Evolutionary conservation across 768 basidiomycete species (phyloP).

Genomic region (Pleurotus djamor): DNA sequence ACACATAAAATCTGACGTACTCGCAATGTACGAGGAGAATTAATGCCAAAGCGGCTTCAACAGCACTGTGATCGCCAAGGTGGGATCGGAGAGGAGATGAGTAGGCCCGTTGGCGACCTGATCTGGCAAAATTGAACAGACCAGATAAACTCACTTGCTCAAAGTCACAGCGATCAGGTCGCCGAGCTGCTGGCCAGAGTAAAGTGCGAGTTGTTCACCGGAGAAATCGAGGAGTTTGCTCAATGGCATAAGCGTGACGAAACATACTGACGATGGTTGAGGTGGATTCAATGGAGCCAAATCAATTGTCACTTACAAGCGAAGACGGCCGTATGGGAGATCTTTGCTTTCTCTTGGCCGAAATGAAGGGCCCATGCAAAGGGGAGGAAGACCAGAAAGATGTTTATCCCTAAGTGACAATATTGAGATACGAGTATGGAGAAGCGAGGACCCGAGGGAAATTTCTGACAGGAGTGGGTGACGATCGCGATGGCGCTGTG

Average conservation of each 20-base stretch:
- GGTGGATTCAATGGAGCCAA: not conserved
- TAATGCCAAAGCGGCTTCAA: slow-evolving; percentile 71
- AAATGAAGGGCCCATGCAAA: slow-evolving; percentile 63
- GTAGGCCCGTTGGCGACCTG: not conserved
- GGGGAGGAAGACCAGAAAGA: slow-evolving; percentile 58
- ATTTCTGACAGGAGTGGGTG: not conserved
- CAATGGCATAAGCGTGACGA: slow-evolving; percentile 64
- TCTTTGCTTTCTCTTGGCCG: slow-evolving; percentile 20
- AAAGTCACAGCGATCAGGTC: slow-evolving; percentile 62
- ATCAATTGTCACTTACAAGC: slow-evolving; percentile 29
- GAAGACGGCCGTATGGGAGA: slow-evolving; percentile 33
- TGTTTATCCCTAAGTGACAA: slow-evolving; percentile 47
- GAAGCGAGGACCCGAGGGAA: not conserved
- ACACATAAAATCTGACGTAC: slow-evolving; percentile 34
- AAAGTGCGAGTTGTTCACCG: slow-evolving; percentile 52
- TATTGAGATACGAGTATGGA: not conserved
- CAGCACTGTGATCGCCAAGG: slow-evolving; percentile 36
- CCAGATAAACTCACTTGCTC: slow-evolving; percentile 48
- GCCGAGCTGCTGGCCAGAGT: slow-evolving; percentile 59
- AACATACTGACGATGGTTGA: slow-evolving; percentile 45
- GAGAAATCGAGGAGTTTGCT: slow-evolving; percentile 68
- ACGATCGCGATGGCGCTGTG: not conserved
- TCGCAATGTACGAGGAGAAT: slow-evolving; percentile 65
- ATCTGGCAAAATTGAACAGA: not conserved
- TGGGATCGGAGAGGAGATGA: not conserved